A percentile compares a stretch with the other conserved stretches of the same genome.
Conservation (phyloP, 805 yeast species). For the Candida wancherniae region DNA sequence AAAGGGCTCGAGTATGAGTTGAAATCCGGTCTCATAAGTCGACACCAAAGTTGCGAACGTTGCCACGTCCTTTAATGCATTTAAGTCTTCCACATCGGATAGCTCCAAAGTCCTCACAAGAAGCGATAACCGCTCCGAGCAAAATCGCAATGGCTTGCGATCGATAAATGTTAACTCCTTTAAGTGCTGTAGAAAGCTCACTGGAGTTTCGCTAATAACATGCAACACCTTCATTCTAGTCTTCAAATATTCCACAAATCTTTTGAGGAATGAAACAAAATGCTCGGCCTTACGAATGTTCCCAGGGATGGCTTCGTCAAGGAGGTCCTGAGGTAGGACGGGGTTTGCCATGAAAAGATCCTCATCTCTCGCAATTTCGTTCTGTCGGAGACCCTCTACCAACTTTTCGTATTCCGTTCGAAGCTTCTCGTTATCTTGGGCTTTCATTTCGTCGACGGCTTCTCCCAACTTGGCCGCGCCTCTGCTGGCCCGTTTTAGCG, state of each 20-base stretch:
- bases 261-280: constrained; percentile 84
- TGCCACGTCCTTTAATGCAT: constrained; percentile 91
- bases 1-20: constrained; percentile 88
- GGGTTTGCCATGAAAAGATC: constrained; percentile 85
- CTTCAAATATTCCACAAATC: constrained; percentile 90
- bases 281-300: constrained; percentile 96
- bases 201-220: constrained; percentile 97
- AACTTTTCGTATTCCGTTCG: constrained; percentile 88
- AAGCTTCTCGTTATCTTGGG: constrained; percentile 74
- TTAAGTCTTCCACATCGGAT: constrained; percentile 82
- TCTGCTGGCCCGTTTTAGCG: constrained; percentile 75
- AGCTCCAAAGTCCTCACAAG: constrained; percentile 87
- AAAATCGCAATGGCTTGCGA: constrained; percentile 82
- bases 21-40: constrained; percentile 91
- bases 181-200: constrained; percentile 85
- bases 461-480: constrained; percentile 79
- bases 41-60: constrained; percentile 95
- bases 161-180: constrained; percentile 92
- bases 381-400: constrained; percentile 82
- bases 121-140: constrained; percentile 85
- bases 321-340: constrained; percentile 73
- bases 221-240: constrained; percentile 97
- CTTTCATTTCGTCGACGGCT: constrained; percentile 81
- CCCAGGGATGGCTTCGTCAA: constrained; percentile 95
- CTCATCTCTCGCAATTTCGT: constrained; percentile 58